Conservation (phyloP, 495 filamentous ascomycete species). For the Penicillium canescens region DNA sequence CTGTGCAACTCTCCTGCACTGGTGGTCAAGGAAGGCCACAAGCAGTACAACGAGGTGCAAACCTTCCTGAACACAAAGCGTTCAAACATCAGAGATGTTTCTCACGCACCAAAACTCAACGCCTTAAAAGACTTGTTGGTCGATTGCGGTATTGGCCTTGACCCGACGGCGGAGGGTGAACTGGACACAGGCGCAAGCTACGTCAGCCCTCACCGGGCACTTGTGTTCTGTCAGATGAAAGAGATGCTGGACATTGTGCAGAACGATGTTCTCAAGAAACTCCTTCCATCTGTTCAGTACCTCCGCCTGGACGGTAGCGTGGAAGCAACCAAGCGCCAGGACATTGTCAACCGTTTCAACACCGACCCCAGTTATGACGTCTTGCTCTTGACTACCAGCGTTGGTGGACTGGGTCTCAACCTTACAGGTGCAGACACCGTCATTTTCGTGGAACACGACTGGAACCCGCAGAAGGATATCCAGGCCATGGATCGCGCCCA, state of each 20-base stretch:
- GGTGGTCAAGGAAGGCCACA: slow-evolving; percentile 91
- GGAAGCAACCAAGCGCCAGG: slow-evolving; percentile 85
- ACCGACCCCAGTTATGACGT: slow-evolving; percentile 94
- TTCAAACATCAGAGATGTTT: slow-evolving; percentile 76
- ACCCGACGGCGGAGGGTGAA: slow-evolving; percentile 53
- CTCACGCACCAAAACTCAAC: slow-evolving; percentile 89
- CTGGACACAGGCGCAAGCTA: slow-evolving; percentile 70
- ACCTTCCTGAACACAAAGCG: slow-evolving; percentile 64
- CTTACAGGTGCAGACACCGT: slow-evolving; percentile 97
- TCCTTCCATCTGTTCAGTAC: slow-evolving; percentile 85
- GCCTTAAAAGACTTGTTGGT: slow-evolving; percentile 87
- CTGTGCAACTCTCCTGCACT: slow-evolving; percentile 96
- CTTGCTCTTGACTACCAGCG: slow-evolving; percentile 87
- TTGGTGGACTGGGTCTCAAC: slow-evolving; percentile 93
- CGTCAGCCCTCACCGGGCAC: slow-evolving; percentile 90
- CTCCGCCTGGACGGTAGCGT: slow-evolving; percentile 90
- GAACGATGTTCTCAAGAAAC: slow-evolving; percentile 78
- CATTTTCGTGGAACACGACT: slow-evolving; percentile 99
- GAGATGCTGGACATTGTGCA: slow-evolving; percentile 99
- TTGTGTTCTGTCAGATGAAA: slow-evolving; percentile 99
- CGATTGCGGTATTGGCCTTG: slow-evolving; percentile 90
- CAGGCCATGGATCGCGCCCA: slow-evolving; percentile 99
- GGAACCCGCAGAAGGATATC: slow-evolving; percentile 98
- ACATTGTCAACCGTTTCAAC: slow-evolving; percentile 98
- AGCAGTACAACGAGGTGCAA: slow-evolving; percentile 84